These are phyloP conservation scores for Xylaria hypoxylon DNA, from an alignment of 2,329 filamentous ascomycete genomes.

Conservation along the genomic window DNA sequence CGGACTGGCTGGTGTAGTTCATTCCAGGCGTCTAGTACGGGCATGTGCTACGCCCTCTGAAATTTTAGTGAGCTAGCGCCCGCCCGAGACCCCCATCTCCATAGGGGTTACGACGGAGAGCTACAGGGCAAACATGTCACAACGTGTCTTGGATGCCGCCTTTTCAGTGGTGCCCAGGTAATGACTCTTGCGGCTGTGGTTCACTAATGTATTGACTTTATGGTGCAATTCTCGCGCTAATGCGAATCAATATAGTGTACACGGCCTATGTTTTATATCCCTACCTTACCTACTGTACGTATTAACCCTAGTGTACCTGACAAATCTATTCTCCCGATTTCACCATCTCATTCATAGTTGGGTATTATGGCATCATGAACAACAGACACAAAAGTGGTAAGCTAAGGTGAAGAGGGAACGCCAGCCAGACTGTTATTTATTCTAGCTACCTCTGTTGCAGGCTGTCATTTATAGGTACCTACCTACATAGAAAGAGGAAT, in stretches of 20 bases:
- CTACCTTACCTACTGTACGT: neutral
- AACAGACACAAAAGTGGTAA: constrained; percentile 2
- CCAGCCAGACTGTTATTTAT: neutral
- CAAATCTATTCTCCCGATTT: neutral
- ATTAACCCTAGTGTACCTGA: neutral
- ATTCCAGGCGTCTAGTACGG: constrained; percentile 14
- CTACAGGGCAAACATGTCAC: constrained; percentile 18
- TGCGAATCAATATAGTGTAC: constrained; percentile 4
- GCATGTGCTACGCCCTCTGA: constrained; percentile 16
- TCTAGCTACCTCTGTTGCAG: neutral
- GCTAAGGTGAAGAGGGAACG: neutral
- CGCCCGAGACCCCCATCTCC: constrained; percentile 6
- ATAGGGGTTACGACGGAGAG: constrained; percentile 10
- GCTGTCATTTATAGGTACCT: neutral
- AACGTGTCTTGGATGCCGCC: constrained; percentile 30
- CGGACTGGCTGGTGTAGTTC: constrained; percentile 33
- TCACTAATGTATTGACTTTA: constrained; percentile 5
- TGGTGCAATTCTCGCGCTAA: constrained; percentile 20
- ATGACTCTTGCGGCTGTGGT: constrained; percentile 9
- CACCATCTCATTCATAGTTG: constrained; percentile 19
- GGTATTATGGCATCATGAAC: constrained; percentile 29
- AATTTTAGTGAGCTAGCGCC: constrained; percentile 28
- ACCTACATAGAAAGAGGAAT: too few species aligned
- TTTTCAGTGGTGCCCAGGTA: constrained; percentile 20
- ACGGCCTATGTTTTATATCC: neutral